Percentiles rank a stretch among this genome's conserved stretches.
phyloP scores from a whole-genome alignment of 2,329 filamentous ascomycete genomes.

The Fusarium solani-melongenae region DNA sequence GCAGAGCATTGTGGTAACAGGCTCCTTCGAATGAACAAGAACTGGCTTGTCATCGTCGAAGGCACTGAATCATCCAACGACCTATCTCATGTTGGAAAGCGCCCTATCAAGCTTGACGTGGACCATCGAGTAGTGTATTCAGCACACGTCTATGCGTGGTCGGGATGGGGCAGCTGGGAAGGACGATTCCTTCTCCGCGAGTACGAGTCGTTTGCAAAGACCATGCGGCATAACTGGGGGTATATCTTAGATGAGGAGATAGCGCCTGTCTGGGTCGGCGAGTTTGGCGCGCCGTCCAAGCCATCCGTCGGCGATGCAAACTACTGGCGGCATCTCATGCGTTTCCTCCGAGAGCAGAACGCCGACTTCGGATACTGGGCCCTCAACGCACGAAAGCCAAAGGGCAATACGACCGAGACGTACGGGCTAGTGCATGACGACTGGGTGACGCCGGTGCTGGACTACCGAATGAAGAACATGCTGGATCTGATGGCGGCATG shows the following conservation, averaged over 20 bases:
- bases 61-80: constrained; percentile 76
- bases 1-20: constrained; percentile 72
- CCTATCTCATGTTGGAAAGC: constrained; percentile 63
- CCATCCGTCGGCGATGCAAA: constrained; percentile 68
- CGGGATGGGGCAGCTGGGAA: constrained; percentile 72
- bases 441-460: constrained; percentile 71
- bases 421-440: constrained; percentile 72
- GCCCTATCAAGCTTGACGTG: constrained; percentile 68
- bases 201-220: constrained; percentile 70
- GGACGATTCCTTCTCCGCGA: constrained; percentile 70
- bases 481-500: constrained; percentile 59
- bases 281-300: constrained; percentile 68
- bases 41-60: constrained; percentile 76
- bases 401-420: constrained; percentile 65
- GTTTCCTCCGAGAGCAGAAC: constrained; percentile 66
- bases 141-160: constrained; percentile 76
- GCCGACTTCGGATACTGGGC: constrained; percentile 79
- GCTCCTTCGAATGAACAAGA: constrained; percentile 66
- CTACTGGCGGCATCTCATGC: constrained; percentile 74
- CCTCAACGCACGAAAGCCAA: constrained; percentile 73
- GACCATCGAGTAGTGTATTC: constrained; percentile 72
- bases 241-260: constrained; percentile 63
- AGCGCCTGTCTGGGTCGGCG: constrained; percentile 74
- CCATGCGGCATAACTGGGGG: constrained; percentile 74
- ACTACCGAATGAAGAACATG: constrained; percentile 73